Conservation (phyloP, 164 flowering plant genomes). For the Macadamia tetraphylla region DNA sequence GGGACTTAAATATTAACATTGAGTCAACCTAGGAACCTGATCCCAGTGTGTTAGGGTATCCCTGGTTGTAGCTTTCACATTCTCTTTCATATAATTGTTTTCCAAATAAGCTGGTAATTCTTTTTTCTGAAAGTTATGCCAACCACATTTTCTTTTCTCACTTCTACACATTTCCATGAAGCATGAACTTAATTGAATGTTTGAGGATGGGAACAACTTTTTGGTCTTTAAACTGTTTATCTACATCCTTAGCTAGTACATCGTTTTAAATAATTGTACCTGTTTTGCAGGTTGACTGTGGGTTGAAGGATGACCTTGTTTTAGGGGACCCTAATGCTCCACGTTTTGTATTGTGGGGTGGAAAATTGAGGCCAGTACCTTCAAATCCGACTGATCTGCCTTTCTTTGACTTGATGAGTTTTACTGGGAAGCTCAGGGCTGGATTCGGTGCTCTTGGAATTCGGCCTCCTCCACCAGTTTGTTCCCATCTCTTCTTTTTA, state of each 20-base stretch:
- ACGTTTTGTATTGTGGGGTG: conserved; percentile 83
- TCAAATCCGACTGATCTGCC: conserved; percentile 76
- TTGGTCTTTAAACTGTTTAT: too few species aligned
- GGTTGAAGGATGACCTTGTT: conserved; percentile 85
- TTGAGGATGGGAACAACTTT: neutral
- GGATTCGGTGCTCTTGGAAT: conserved; percentile 88
- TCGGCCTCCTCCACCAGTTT: conserved; percentile 93
- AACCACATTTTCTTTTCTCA: neutral
- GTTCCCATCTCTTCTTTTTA: conserved; percentile 29
- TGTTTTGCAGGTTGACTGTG: conserved; percentile 71
- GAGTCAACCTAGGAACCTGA: too few species aligned
- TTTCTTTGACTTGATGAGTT: conserved; percentile 83
- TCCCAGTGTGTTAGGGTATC: too few species aligned
- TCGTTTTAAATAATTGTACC: neutral
- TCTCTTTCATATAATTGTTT: too few species aligned
- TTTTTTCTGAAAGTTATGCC: neutral
- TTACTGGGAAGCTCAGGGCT: conserved; percentile 82
- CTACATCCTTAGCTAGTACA: neutral
- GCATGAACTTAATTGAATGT: neutral
- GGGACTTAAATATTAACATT: too few species aligned
- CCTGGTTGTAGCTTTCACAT: too few species aligned
- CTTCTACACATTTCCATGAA: neutral
- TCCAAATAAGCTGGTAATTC: too few species aligned
- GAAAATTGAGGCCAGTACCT: conserved; percentile 86
- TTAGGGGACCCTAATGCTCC: conserved; percentile 93